A percentile compares a stretch with the other conserved stretches of the same genome.
These are phyloP conservation scores for Ceraceosorus guamensis DNA, from an alignment of 1,284 basidiomycete genomes.

Conservation along the genomic window DNA sequence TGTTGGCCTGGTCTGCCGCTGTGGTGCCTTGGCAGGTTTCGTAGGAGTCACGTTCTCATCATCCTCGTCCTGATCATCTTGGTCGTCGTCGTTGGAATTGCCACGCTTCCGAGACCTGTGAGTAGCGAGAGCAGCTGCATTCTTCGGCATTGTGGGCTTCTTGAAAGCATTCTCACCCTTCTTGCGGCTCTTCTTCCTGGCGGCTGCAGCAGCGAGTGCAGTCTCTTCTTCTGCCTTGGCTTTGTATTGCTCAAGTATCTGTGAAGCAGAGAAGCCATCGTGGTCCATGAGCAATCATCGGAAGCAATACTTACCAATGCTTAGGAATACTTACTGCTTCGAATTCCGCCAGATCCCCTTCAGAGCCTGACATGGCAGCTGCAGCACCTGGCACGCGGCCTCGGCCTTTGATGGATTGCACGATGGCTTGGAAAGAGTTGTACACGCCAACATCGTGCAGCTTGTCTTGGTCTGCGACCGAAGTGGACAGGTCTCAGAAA, in stretches of 20 bases:
- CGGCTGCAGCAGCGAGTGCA: background rate
- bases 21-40: too few relatives aligned
- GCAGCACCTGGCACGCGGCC: background rate
- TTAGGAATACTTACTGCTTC: background rate
- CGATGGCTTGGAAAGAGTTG: slow-evolving; percentile 77
- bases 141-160: background rate
- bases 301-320: too few relatives aligned
- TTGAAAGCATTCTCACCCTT: background rate
- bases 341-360: background rate
- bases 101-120: too few relatives aligned
- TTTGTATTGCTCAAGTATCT: slow-evolving; percentile 9
- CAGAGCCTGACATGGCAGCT: background rate
- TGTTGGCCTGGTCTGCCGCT: too few relatives aligned
- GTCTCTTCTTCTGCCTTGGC: background rate
- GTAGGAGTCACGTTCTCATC: too few relatives aligned
- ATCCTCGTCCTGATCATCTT: too few relatives aligned
- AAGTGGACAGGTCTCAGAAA: slow-evolving; percentile 6
- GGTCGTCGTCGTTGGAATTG: too few relatives aligned
- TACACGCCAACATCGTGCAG: slow-evolving; percentile 80
- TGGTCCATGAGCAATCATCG: background rate
- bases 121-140: too few relatives aligned
- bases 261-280: background rate
- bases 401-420: slow-evolving; percentile 56
- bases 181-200: background rate
- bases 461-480: slow-evolving; percentile 90